Evolutionary conservation across 2,329 filamentous ascomycete genomes (phyloP).

Genomic region (Meredithiella fracta): DNA sequence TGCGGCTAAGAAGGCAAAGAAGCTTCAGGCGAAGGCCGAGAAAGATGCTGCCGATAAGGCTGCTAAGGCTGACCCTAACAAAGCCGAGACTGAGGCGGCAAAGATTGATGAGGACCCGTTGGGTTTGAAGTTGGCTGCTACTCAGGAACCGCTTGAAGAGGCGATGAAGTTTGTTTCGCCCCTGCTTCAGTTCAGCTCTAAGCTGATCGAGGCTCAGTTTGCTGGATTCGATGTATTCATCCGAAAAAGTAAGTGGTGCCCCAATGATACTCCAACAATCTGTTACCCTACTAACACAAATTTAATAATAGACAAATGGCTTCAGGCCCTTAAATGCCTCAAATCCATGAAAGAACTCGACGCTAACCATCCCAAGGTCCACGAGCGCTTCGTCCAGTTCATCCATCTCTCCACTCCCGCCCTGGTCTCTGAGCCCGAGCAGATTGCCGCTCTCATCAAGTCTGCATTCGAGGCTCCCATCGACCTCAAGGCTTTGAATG

Average conservation of each 20-base stretch:
- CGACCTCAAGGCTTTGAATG: slow-evolving; percentile 47
- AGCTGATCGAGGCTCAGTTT: slow-evolving; percentile 65
- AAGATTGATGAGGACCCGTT: slow-evolving; percentile 84
- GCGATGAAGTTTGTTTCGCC: slow-evolving; percentile 74
- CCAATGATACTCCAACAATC: too few relatives aligned
- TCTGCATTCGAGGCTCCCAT: slow-evolving; percentile 34
- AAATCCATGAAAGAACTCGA: slow-evolving; percentile 56
- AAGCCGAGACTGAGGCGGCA: slow-evolving; percentile 52
- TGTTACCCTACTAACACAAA: background rate
- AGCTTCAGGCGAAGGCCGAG: slow-evolving; percentile 48
- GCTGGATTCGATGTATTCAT: slow-evolving; percentile 84
- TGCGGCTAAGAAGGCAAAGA: slow-evolving; percentile 77
- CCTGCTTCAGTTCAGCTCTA: slow-evolving; percentile 65
- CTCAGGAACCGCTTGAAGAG: slow-evolving; percentile 66
- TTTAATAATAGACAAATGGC: slow-evolving; percentile 51
- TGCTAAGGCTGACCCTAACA: slow-evolving; percentile 71
- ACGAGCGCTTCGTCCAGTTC: slow-evolving; percentile 58
- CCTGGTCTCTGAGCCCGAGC: slow-evolving; percentile 41
- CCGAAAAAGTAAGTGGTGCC: slow-evolving; percentile 50
- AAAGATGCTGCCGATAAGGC: slow-evolving; percentile 64
- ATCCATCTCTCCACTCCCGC: slow-evolving; percentile 42
- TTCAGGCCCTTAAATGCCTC: slow-evolving; percentile 76
- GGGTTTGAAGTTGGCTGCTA: slow-evolving; percentile 64
- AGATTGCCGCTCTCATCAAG: slow-evolving; percentile 54
- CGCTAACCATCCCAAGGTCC: slow-evolving; percentile 50